Evolutionary conservation across 2,329 filamentous ascomycete genomes (phyloP), one percentile per base, ranked within the genome.

Genomic region (Knoxdaviesia proteae): DNA sequence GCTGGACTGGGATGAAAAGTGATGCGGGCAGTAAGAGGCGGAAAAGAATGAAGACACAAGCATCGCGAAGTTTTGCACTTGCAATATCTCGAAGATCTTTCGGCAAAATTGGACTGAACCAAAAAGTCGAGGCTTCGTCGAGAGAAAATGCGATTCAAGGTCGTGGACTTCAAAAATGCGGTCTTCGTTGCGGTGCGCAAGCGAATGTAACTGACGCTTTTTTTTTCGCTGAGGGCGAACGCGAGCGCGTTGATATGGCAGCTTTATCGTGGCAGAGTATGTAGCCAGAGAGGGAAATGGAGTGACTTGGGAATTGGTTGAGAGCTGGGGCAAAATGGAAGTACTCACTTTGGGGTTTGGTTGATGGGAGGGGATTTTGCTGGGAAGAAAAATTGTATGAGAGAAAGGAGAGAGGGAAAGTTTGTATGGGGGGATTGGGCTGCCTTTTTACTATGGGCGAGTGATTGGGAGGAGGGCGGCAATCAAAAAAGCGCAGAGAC

Each of bases 401-500:
- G 67, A 69, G 62, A 66, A 61, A 63, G 60, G 61, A 67, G 66
- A 68, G 64, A 66, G 62, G 56, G 60, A 60, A 62, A 61, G 63
- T 63, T 58, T 65, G 66, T 68, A 68, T 65, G 66, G 65, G 65
- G 63, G 62, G 61, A 61, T 61, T 61, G 61, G 62, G 62, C 63
- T 20, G 64, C 67, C 68, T 73, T 75, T 74, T 74, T 72, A 74
- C 69, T 71, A 68, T 69, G 69, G 64, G 65, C 59, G 67, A 67
- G 65, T 73, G 69, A 72, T 74, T 73, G 68, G 61, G 65, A 56
- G 60, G 56, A 56, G 2, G 20, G 20, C 20, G 20, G 20, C 36
- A 38, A 38, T 38, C 36, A 20, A 11, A 38, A 11, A 38, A 11
- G 11, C 36, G n/a, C 10, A 11, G 30, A 38, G 6, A n/a, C 36